Evolutionary conservation across 225 moss, liverwort and hornwort genomes (phyloP).

Genomic region (Asterella californica): DNA sequence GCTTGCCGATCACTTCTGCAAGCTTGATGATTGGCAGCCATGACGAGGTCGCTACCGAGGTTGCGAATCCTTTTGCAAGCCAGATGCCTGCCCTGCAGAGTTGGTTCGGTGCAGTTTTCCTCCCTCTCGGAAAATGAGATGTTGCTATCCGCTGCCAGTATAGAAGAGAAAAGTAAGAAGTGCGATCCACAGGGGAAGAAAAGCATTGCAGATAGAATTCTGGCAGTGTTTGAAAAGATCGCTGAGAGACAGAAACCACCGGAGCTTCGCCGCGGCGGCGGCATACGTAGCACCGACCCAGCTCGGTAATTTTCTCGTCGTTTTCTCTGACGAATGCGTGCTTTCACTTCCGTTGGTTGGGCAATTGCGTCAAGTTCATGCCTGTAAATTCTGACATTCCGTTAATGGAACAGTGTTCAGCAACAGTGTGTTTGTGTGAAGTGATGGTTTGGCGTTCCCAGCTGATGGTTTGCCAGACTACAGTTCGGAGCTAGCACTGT

Average conservation of each 20-base stretch:
- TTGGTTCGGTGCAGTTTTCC: slow-evolving; percentile 3
- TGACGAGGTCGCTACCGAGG: slow-evolving; percentile 21
- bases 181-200: background rate
- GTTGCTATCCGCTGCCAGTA: background rate
- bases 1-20: too few species aligned
- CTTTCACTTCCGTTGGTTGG: too few species aligned
- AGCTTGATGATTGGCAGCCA: slow-evolving; percentile 19
- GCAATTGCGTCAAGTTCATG: too few species aligned
- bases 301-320: slow-evolving; percentile 22
- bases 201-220: slow-evolving; percentile 30
- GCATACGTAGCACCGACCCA: slow-evolving; percentile 19
- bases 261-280: slow-evolving; percentile 36
- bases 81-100: background rate
- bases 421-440: too few species aligned
- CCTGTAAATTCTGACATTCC: too few species aligned
- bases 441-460: background rate
- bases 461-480: background rate
- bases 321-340: too few species aligned
- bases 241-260: slow-evolving; percentile 39
- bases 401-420: too few species aligned
- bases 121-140: slow-evolving; percentile 27
- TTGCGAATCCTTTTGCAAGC: background rate
- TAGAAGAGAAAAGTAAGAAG: slow-evolving; percentile 13
- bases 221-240: slow-evolving; percentile 36
- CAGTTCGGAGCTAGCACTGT: too few species aligned